Conservation (phyloP, 345 rosid species). For the Turnera subulata region DNA sequence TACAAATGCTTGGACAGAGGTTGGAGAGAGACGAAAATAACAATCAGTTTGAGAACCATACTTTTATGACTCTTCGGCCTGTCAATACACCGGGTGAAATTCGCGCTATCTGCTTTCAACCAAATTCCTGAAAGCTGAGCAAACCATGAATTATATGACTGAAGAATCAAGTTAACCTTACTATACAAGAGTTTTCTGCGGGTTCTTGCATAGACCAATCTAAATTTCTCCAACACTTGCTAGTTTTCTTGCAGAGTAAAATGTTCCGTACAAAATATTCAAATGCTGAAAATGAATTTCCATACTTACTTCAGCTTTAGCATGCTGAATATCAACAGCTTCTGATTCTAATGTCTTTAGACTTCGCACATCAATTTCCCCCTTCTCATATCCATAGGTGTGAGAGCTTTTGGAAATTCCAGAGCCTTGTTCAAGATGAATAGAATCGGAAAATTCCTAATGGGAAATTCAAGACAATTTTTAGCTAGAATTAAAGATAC, state of each 20-base stretch:
- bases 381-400: conserved; percentile 35
- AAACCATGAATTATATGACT: conserved; percentile 19
- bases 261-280: not conserved
- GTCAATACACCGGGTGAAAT: conserved; percentile 72
- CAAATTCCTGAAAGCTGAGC: conserved; percentile 74
- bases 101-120: conserved; percentile 78
- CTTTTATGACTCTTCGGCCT: conserved; percentile 54
- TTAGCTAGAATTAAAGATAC: conserved; percentile 1
- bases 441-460: conserved; percentile 44
- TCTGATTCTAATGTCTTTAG: conserved; percentile 41
- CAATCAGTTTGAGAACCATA: conserved; percentile 27
- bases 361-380: conserved; percentile 38
- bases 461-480: not conserved
- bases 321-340: conserved; percentile 22
- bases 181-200: not conserved
- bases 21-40: not conserved
- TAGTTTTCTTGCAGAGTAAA: not conserved
- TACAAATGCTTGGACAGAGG: not conserved
- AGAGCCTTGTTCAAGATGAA: conserved; percentile 35
- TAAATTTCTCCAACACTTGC: not conserved
- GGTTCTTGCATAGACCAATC: not conserved
- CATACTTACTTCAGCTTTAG: conserved; percentile 51
- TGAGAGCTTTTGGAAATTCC: conserved; percentile 12
- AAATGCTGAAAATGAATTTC: conserved; percentile 6
- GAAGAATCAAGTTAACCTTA: conserved; percentile 2